Evolutionary conservation across 805 yeast species (phyloP), one percentile per base, ranked within the genome.

Genomic region (Barnettozyma sp.): DNA sequence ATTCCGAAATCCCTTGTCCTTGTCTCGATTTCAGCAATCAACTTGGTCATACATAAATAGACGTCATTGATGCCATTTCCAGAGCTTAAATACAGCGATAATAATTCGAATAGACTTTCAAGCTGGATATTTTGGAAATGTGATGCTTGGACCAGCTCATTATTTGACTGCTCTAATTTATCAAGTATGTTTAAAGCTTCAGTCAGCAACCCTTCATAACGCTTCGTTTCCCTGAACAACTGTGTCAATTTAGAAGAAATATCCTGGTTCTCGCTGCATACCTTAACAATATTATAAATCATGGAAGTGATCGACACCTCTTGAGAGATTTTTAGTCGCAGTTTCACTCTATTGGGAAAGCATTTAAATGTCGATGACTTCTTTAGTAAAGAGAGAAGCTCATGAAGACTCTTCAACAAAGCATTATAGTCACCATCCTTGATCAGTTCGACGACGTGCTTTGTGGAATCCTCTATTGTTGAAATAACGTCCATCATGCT

Each of bases 361-460:
- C 8, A 17, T 18, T 16, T 22, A 7, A 7, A 5, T 22, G 28
- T 21, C 11, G 37, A 22, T 11, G n/a, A n/a, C n/a, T 11, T 13
- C 18, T 25, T 16, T 9, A 25, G 3, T 14, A 9, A 4, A 25
- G 7, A 13, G 16, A 13, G 11, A 25, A 25, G 27, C 7, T 25
- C 27, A 7, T 16, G 11, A 4, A 30, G 14, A 6, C 25, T 14
- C 2, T 13, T 11, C 2, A 37, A n/a, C 3, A 37, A 13, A 3
- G 26, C 19, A 3, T 20, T 29, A n/a, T 8, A 29, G n/a, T 33
- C 40, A 6, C 29, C 40, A 13, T 22, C 26, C 17, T 33, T 33
- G 5, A 37, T 10, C 11, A 33, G 12, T 9, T 21, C 6, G 21
- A 30, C 30, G 10, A 21, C 12, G n/a, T 21, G n/a, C 11, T 11